These are phyloP conservation scores for Apiotrichum sp. DNA, from an alignment of 1,284 basidiomycete genomes.

Conservation along the genomic window DNA sequence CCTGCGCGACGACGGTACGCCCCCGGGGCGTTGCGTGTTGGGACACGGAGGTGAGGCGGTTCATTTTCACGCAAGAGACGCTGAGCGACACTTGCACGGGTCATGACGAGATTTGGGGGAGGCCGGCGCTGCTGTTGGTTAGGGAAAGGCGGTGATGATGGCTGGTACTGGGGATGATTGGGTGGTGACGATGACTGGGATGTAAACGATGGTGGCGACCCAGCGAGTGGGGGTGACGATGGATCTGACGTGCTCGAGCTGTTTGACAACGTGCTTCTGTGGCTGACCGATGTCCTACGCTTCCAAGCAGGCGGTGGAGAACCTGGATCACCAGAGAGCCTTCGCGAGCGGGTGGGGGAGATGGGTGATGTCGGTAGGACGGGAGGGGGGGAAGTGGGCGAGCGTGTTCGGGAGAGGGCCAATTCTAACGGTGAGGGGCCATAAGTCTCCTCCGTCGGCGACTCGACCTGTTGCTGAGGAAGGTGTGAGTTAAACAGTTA, in stretches of 20 bases:
- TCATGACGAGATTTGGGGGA: conserved; percentile 17
- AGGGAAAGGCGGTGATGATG: conserved; percentile 1
- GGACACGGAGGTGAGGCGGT: background rate
- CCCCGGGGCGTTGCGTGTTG: background rate
- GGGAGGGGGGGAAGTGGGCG: conserved; percentile 5
- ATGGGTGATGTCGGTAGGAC: background rate
- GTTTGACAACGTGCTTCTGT: background rate
- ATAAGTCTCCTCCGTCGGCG: conserved; percentile 10
- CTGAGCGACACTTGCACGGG: conserved; percentile 11
- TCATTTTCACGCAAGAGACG: conserved; percentile 8
- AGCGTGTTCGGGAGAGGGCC: conserved; percentile 13
- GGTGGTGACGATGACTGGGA: background rate
- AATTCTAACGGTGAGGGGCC: conserved; percentile 8
- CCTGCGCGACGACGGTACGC: conserved; percentile 12
- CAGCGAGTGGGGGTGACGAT: background rate
- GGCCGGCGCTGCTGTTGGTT: conserved; percentile 6
- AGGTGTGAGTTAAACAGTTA: background rate
- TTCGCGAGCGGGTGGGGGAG: conserved; percentile 14
- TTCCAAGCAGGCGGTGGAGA: conserved; percentile 43
- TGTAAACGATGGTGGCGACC: conserved; percentile 1
- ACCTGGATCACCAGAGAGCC: conserved; percentile 35
- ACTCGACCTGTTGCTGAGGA: conserved; percentile 16
- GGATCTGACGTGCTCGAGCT: background rate
- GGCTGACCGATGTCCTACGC: conserved; percentile 19
- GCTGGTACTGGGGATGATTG: background rate